phyloP scores from a whole-genome alignment of 2,329 filamentous ascomycete species.

The Fusarium udum region DNA sequence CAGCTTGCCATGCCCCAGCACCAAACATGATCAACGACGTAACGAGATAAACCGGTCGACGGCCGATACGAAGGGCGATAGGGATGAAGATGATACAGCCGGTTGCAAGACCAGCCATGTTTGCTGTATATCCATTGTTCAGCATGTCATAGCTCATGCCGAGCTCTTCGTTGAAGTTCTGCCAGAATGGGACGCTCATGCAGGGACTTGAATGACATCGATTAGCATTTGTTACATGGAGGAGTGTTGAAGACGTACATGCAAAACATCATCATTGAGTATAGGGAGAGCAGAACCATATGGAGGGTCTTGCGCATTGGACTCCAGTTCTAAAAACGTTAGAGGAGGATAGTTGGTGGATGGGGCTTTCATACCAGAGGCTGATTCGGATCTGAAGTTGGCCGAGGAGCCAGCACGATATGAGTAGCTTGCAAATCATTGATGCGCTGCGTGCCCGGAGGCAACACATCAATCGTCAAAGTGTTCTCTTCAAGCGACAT shows the following conservation, averaged over 20 bases:
- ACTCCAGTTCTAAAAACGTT: conserved; percentile 27
- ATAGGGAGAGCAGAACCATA: conserved; percentile 20
- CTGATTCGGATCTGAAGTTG: conserved; percentile 31
- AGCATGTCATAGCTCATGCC: conserved; percentile 36
- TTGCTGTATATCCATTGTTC: conserved; percentile 42
- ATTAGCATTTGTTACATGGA: no score
- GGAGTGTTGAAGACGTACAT: conserved; percentile 18
- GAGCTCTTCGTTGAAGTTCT: conserved; percentile 29
- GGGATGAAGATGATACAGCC: conserved; percentile 49
- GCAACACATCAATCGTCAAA: not conserved
- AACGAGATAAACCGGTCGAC: conserved; percentile 44
- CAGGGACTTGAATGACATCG: conserved; percentile 7
- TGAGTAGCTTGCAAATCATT: conserved; percentile 21
- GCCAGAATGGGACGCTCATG: conserved; percentile 32
- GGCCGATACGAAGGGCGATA: conserved; percentile 45
- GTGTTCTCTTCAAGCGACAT: not conserved
- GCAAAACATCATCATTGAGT: conserved; percentile 33
- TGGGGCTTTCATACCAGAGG: conserved; percentile 15
- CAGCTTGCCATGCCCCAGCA: conserved; percentile 38
- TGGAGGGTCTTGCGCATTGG: conserved; percentile 18
- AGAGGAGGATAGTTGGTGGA: not conserved
- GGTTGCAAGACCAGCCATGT: conserved; percentile 43
- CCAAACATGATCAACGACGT: conserved; percentile 38
- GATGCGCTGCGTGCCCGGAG: conserved; percentile 31
- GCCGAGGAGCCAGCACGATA: conserved; percentile 28